A percentile compares a stretch with the other conserved stretches of the same genome.
These are phyloP conservation scores for Exserohilum turcica DNA, from an alignment of 2,329 filamentous ascomycete species.

Conservation along the genomic window DNA sequence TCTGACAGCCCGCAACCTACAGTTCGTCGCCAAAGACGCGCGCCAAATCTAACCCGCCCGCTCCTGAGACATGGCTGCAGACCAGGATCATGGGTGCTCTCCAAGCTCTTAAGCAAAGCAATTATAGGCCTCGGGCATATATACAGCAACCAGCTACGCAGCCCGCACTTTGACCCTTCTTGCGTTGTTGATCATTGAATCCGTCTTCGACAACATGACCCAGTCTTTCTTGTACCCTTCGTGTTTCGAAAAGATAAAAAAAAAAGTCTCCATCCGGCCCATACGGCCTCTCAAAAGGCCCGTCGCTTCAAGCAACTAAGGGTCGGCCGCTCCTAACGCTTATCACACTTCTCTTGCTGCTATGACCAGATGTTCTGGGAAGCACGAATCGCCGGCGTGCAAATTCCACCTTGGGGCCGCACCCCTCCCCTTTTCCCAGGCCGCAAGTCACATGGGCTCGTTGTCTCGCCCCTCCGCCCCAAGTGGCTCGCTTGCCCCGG, in stretches of 20 bases:
- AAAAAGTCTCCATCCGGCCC: neutral
- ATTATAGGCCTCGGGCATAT: slow-evolving; percentile 23
- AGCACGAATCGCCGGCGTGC: slow-evolving; percentile 1
- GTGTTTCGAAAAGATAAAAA: slow-evolving; percentile 4
- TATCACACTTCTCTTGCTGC: slow-evolving; percentile 6
- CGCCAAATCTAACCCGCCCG: slow-evolving; percentile 9
- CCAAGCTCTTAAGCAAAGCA: slow-evolving; percentile 21
- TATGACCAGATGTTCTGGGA: slow-evolving; percentile 16
- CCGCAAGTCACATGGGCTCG: neutral
- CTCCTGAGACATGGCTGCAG: slow-evolving; percentile 4
- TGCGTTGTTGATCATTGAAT: slow-evolving; percentile 3
- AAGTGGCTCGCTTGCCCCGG: slow-evolving; percentile 13
- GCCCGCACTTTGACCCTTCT: neutral
- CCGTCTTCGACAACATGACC: slow-evolving; percentile 3
- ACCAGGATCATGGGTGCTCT: slow-evolving; percentile 24
- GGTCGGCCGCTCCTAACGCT: neutral
- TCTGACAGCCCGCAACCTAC: neutral
- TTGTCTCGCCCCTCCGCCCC: neutral
- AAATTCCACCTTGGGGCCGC: neutral
- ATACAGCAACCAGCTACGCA: slow-evolving; percentile 8
- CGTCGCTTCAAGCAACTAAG: neutral
- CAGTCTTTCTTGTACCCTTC: slow-evolving; percentile 5
- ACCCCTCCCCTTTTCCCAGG: no score
- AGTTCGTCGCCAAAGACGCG: slow-evolving; percentile 11
- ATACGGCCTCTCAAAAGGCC: neutral